Percentiles rank a stretch among this genome's conserved stretches.
phyloP scores from a whole-genome alignment of 164 flowering plant genomes.

The Cinnamomum micranthum region DNA sequence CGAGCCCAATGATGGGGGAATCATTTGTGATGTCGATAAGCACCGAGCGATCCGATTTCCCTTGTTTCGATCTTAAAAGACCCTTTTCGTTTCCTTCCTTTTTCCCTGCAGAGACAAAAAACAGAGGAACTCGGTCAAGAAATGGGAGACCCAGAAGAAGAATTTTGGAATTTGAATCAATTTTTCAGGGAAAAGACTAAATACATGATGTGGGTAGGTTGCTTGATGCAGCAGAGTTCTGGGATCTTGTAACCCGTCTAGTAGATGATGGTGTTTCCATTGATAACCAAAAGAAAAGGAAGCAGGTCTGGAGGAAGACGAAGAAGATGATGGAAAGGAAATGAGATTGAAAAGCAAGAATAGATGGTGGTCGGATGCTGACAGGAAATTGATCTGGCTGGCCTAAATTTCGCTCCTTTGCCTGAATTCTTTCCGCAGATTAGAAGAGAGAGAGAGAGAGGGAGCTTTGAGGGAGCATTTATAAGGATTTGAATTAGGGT shows the following conservation, averaged over 20 bases:
- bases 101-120: conserved; percentile 33
- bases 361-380: not conserved
- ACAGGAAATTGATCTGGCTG: too few species aligned
- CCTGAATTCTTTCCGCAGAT: too few species aligned
- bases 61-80: conserved; percentile 39
- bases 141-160: not conserved
- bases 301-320: not conserved
- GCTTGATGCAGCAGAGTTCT: conserved; percentile 26
- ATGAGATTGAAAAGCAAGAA: too few species aligned
- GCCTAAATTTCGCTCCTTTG: too few species aligned
- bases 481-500: conserved; percentile 4
- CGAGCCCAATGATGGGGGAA: conserved; percentile 87
- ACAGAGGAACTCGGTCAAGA: not conserved
- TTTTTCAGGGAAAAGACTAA: not conserved
- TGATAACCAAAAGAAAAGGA: not conserved
- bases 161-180: not conserved
- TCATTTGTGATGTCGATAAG: conserved; percentile 79
- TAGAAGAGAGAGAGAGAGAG: not conserved
- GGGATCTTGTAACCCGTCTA: conserved; percentile 73
- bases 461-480: not conserved
- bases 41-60: conserved; percentile 43
- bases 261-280: conserved; percentile 86
- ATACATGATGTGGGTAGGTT: conserved; percentile 20
- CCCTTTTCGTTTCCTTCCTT: conserved; percentile 47
- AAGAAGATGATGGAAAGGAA: not conserved